Conservation (phyloP, 257 asterid genomes). For the Jaltomata sinuosa region DNA sequence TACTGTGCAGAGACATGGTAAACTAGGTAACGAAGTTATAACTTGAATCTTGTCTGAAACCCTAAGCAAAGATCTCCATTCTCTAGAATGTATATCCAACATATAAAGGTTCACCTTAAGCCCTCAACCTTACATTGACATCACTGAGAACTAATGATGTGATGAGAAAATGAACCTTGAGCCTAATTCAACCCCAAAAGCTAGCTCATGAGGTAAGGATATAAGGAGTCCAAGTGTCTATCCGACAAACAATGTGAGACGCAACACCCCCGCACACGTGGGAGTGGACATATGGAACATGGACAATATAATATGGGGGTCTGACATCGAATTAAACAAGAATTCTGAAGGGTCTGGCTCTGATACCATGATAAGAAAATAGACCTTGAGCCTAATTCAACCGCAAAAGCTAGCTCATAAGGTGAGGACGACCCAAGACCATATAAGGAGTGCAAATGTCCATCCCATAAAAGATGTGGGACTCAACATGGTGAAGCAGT, state of each 20-base stretch:
- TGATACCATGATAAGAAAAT: not conserved
- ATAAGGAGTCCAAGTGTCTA: not conserved
- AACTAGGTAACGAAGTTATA: not conserved
- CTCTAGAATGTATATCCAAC: not conserved
- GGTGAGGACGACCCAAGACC: not conserved
- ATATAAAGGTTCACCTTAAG: not conserved
- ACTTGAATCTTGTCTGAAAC: not conserved
- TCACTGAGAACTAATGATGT: not conserved
- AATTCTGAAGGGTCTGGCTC: not conserved
- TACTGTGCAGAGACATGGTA: not conserved
- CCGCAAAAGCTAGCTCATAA: not conserved
- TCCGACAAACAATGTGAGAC: not conserved
- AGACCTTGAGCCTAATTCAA: not conserved
- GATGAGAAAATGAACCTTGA: not conserved
- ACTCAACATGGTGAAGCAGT: not conserved
- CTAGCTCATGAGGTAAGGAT: not conserved
- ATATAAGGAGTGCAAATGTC: not conserved
- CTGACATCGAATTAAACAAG: not conserved
- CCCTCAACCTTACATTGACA: not conserved
- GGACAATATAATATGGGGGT: not conserved
- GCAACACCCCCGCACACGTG: not conserved
- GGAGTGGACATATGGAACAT: not conserved
- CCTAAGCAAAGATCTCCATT: not conserved
- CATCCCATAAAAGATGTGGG: not conserved
- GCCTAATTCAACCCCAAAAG: not conserved